Evolutionary conservation across 257 asterid genomes (phyloP), one percentile per base, ranked within the genome.

Genomic region (Gardenia jasminoides): DNA sequence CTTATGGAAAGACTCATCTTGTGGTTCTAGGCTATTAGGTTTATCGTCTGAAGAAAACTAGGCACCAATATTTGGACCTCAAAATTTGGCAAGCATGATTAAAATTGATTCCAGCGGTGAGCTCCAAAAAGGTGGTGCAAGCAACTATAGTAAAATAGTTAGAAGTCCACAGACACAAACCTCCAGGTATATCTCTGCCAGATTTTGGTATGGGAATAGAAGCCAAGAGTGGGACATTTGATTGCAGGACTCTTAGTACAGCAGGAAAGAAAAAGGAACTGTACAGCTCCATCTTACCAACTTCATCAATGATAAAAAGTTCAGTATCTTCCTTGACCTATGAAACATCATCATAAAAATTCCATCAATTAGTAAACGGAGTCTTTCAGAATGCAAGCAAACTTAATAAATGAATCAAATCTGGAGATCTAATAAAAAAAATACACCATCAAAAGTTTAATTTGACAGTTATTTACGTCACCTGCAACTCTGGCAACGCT

Each of bases 401-500:
- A 31, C 67, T 22, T 46, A 36, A 30, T 26, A 67, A 11, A 61
- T 33, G 39, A 59, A 28, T 66, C 36, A 65, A 30, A 70, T 64
- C 48, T 36, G 4, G 4, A 36, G 41, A 36, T 36, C 41, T 36
- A 36, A 36, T 36, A 5, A 36, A 36, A 36, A 36, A 36, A 36
- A 36, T 36, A 36, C 41, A 36, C 64, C 36, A 28, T 58, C 22
- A 67, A 41, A 6, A 22, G 9, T 73, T n/a, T 2, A 71, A 20
- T 75, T 3, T 33, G 72, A 33, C 24, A 36, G 61, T 30, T 52
- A 75, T 10, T 82, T 69, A 67, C 85, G 86, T 11, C 75, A 92
- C 98, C 97, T 91, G 92, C 89, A 94, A 84, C 86, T 92, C 97
- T 28, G 97, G 97, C 83, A 94, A 84, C 74, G 93, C 97, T 80